Percentiles rank a stretch among this genome's conserved stretches.
Evolutionary conservation across 306 rosid species (phyloP).

Genomic region (Castanea mollissima): DNA sequence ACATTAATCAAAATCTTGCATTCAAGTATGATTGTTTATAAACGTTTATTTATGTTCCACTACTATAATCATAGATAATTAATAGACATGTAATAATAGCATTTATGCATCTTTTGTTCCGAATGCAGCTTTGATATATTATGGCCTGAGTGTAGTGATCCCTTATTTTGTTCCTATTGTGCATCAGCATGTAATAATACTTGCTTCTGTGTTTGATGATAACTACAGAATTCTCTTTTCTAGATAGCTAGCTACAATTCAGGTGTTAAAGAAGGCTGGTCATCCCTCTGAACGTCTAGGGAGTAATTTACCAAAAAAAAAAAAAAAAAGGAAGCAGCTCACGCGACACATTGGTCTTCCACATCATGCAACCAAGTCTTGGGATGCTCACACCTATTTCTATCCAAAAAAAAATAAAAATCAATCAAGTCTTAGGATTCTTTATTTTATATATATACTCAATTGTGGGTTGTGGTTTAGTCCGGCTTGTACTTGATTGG

Average conservation of each 20-base stretch:
- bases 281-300: constrained; percentile 76
- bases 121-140: too few species aligned
- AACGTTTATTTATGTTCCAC: too few species aligned
- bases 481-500: constrained; percentile 7
- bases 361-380: too few species aligned
- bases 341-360: too few species aligned
- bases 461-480: neutral
- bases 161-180: neutral
- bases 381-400: too few species aligned
- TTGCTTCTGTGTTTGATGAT: constrained; percentile 24
- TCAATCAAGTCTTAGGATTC: neutral
- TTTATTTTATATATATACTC: neutral
- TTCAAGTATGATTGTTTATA: too few species aligned
- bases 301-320: constrained; percentile 13
- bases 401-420: too few species aligned
- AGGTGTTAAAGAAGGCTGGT: constrained; percentile 77
- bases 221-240: constrained; percentile 16
- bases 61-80: too few species aligned
- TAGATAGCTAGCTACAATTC: constrained; percentile 70
- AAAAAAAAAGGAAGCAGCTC: too few species aligned
- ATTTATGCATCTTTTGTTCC: neutral
- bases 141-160: neutral
- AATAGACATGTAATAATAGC: too few species aligned
- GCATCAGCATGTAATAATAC: neutral
- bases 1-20: too few species aligned